These are phyloP conservation scores for Viridothelium virens DNA, from an alignment of 495 filamentous ascomycete species.

Conservation along the genomic window DNA sequence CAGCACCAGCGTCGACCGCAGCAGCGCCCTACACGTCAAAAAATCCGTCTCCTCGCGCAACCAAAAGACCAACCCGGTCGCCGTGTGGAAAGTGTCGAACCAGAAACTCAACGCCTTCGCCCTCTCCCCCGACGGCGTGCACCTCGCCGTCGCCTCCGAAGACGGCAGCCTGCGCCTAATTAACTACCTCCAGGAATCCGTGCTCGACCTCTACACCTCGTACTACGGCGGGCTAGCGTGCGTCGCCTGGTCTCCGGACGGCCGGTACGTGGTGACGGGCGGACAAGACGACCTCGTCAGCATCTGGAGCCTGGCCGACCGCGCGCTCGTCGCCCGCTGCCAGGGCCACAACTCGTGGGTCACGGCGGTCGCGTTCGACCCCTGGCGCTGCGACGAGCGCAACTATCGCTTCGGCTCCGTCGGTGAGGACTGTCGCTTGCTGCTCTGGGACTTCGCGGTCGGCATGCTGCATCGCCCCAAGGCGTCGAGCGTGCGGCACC, in stretches of 20 bases:
- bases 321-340: constrained; percentile 78
- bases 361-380: constrained; percentile 84
- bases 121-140: constrained; percentile 76
- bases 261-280: constrained; percentile 89
- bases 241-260: constrained; percentile 96
- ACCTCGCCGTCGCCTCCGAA: constrained; percentile 87
- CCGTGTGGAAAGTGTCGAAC: constrained; percentile 83
- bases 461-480: constrained; percentile 90
- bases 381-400: constrained; percentile 89
- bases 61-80: constrained; percentile 86
- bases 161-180: constrained; percentile 85
- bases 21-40: constrained; percentile 44
- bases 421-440: constrained; percentile 80
- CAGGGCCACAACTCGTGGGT: constrained; percentile 96
- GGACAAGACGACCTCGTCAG: constrained; percentile 92
- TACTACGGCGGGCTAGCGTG: constrained; percentile 91
- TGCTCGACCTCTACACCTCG: constrained; percentile 75
- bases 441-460: constrained; percentile 96
- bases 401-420: constrained; percentile 95
- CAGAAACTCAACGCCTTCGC: constrained; percentile 81
- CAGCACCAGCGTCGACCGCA: constrained; percentile 26
- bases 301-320: constrained; percentile 85
- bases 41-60: constrained; percentile 90
- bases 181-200: constrained; percentile 80
- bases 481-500: constrained; percentile 46